Evolutionary conservation across 345 rosid genomes (phyloP), one percentile per base, ranked within the genome.

Genomic region (Combretum micranthum): DNA sequence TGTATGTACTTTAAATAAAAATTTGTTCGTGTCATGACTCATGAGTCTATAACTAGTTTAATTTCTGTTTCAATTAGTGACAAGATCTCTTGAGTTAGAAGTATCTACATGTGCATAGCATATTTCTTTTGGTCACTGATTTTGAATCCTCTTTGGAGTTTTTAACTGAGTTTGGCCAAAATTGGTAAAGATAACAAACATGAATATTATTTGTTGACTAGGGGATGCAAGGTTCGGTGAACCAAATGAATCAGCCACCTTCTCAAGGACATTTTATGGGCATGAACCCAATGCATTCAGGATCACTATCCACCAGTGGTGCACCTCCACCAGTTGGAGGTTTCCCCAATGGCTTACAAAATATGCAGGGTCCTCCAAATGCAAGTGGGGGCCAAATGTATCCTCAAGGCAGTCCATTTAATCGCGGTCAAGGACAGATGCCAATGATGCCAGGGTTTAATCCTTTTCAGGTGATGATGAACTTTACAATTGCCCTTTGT

Each of bases 171-270:
- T 8, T 50, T 20, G 25, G 20, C 10, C 2, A 19, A 20, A 45
- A 44, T 21, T 55, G 25, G 42, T 16, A 9, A 14, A 44, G 26
- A 49, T 26, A n/a, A 17, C 52, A 61, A 12, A 50, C 47, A 37
- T 7, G 22, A 14, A 26, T 53, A 53, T 32, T 44, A 52, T 44
- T 66, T 32, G 39, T 32, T 32, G 9, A 32, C 1, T 46, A 86
- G 96, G 98, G 95, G 23, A 83, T 83, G 85, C 98, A 88, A 78
- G 90, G 95, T 15, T 60, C 83, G 15, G 77, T 88, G 86, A 83
- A 72, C 75, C 86, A 80, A 75, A 82, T 87, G 86, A 81, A 69
- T 68, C 82, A 89, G 53, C 85, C 81, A 15, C 57, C 81, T 77
- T 80, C 80, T 62, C 98, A 83, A 75, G 87, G 94, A 59, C 97